A percentile compares a stretch with the other conserved stretches of the same genome.
phyloP scores from a whole-genome alignment of 768 basidiomycete genomes.

The Lepiota brunneoincarnata region DNA sequence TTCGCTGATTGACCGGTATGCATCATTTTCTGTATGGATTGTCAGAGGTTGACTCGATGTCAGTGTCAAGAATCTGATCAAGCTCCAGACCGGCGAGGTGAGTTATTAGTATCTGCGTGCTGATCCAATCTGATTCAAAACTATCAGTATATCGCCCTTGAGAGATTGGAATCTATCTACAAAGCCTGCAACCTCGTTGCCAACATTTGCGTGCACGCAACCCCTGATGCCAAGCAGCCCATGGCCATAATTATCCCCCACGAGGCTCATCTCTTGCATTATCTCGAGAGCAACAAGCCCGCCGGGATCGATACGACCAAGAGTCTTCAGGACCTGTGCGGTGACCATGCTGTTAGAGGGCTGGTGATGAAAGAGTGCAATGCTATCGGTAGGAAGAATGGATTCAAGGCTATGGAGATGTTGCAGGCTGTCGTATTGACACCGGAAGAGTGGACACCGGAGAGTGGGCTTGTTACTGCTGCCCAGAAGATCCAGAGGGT shows the following conservation, averaged over 20 bases:
- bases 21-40: slow-evolving; percentile 6
- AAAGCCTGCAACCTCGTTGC: slow-evolving; percentile 76
- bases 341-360: slow-evolving; percentile 48
- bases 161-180: slow-evolving; percentile 85
- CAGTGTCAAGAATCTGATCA: slow-evolving; percentile 88
- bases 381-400: slow-evolving; percentile 77
- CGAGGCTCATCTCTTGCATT: slow-evolving; percentile 67
- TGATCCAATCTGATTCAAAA: slow-evolving; percentile 7
- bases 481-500: slow-evolving; percentile 37
- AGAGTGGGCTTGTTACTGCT: slow-evolving; percentile 78
- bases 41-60: not conserved
- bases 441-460: slow-evolving; percentile 89
- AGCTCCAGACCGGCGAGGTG: slow-evolving; percentile 79
- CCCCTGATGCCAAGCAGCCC: slow-evolving; percentile 73
- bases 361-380: slow-evolving; percentile 79
- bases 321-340: slow-evolving; percentile 54
- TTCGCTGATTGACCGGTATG: slow-evolving; percentile 82
- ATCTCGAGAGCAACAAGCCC: slow-evolving; percentile 30
- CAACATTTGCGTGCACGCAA: slow-evolving; percentile 85
- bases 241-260: slow-evolving; percentile 86
- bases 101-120: slow-evolving; percentile 2
- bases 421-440: slow-evolving; percentile 77
- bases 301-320: slow-evolving; percentile 36
- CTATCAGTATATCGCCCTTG: slow-evolving; percentile 82
- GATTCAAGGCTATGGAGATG: slow-evolving; percentile 77